Conservation (phyloP, 202 grass and related monocot species). For the Digitaria exilis region DNA sequence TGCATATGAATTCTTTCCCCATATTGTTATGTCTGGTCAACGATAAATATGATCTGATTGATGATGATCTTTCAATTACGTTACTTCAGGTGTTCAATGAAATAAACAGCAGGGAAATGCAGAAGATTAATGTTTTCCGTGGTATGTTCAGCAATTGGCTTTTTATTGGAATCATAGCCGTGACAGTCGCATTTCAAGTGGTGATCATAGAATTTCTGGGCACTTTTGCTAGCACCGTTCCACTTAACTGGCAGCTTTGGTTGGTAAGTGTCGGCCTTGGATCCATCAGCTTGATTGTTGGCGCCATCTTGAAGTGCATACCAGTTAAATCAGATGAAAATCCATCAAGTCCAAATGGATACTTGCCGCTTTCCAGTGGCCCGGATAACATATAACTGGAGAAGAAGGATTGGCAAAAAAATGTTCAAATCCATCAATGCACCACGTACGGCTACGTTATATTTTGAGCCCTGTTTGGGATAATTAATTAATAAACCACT, state of each 20-base stretch:
- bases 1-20: not conserved
- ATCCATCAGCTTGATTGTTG: conserved; percentile 68
- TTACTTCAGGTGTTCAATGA: conserved; percentile 84
- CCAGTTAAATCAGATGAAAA: conserved; percentile 46
- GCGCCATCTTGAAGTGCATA: conserved; percentile 80
- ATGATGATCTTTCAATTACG: conserved; percentile 3
- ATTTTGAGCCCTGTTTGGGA: not conserved
- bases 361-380: conserved; percentile 45
- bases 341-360: conserved; percentile 49
- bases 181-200: conserved; percentile 75
- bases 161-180: conserved; percentile 61
- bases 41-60: not conserved
- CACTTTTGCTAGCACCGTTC: conserved; percentile 74
- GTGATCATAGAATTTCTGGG: conserved; percentile 90
- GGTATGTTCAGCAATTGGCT: conserved; percentile 79
- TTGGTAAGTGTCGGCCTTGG: conserved; percentile 63
- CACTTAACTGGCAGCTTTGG: conserved; percentile 68
- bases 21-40: not conserved
- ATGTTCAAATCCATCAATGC: too few relatives aligned
- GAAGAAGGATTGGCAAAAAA: not conserved
- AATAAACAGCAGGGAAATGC: conserved; percentile 91
- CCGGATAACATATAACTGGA: conserved; percentile 62
- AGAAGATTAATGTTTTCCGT: conserved; percentile 83
- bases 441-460: not conserved
- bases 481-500: not conserved